Evolutionary conservation across 2,329 filamentous ascomycete species (phyloP), one percentile per base, ranked within the genome.

Genomic region (Claviceps sp.): DNA sequence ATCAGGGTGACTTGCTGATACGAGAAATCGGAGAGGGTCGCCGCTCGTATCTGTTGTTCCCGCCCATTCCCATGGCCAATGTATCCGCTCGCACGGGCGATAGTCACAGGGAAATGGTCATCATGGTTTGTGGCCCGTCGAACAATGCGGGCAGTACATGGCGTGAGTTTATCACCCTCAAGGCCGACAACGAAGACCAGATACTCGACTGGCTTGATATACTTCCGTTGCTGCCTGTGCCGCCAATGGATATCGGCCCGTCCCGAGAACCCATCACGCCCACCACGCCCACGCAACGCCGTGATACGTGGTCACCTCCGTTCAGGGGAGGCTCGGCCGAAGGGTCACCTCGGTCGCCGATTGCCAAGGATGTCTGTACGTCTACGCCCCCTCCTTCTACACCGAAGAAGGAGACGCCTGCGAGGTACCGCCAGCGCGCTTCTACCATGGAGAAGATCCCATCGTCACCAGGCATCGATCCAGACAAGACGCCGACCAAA

Each of bases 191-290:
- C 62, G 84, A 89, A 56, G 83, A 87, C 52, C 82, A 89, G 54
- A 82, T 85, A 5, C 71, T 79, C 16, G 93, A 97, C 67, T 98
- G 93, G 93, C 73, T 96, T 40, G 78, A 86, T 41, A 87, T 96
- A 68, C 71, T 97, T 2, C 77, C 77, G 16, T 68, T 69, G 42
- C 66, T 62, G 26, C 77, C 77, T 1, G 61, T 76, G 11, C 75
- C 78, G 2, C 76, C 77, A 0, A 55, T 60, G 22, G 62, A 68
- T 4, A n/a, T 49, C 5, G 38, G 41, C 6, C 42, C 38, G 5
- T 53, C 65, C 42, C 52, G 54, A 5, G 60, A 65, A 16, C 52
- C 59, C 2, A 41, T 4, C 4, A 47, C 38, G 16, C 55, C 57
- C 14, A 59, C 30, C 38, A 55, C 34, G 48, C 54, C n/a, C 60